Evolutionary conservation across 192 early-diverging fungal genomes (phyloP).

Genomic region (Coemansia sp.): DNA sequence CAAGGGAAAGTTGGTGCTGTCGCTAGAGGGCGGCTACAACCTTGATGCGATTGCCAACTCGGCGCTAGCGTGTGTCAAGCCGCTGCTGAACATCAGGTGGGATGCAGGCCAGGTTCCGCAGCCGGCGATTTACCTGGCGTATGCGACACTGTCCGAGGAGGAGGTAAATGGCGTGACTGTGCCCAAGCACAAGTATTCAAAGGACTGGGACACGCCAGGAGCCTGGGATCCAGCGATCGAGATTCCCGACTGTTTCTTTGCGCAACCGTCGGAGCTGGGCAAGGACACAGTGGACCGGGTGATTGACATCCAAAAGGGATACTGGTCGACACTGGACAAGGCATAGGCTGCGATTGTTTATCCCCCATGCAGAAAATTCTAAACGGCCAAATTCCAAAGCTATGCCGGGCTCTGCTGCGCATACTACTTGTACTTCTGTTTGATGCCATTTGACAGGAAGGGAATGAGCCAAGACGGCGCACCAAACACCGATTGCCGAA

Average conservation of each 20-base stretch:
- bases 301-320: slow-evolving; percentile 10
- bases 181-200: background rate
- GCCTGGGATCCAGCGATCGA: slow-evolving; percentile 27
- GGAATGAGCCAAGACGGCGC: too few relatives aligned
- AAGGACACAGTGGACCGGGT: slow-evolving; percentile 28
- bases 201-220: slow-evolving; percentile 10
- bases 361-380: too few relatives aligned
- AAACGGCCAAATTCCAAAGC: too few relatives aligned
- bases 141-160: slow-evolving; percentile 30
- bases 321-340: slow-evolving; percentile 19
- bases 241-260: slow-evolving; percentile 14
- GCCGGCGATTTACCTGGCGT: slow-evolving; percentile 21
- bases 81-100: slow-evolving; percentile 63
- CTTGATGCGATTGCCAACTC: slow-evolving; percentile 69
- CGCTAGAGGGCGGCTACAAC: slow-evolving; percentile 89
- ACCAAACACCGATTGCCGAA: too few relatives aligned
- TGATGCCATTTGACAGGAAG: too few relatives aligned
- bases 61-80: slow-evolving; percentile 68
- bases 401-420: too few relatives aligned
- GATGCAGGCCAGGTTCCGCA: slow-evolving; percentile 21
- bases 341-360: too few relatives aligned
- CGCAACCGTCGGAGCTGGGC: slow-evolving; percentile 22
- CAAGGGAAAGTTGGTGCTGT: slow-evolving; percentile 68
- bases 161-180: slow-evolving; percentile 31
- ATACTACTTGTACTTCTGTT: too few relatives aligned